Base-by-base conservation (phyloP, 2,329 filamentous ascomycete genomes). In the Diaporthe citriasiana region DNA sequence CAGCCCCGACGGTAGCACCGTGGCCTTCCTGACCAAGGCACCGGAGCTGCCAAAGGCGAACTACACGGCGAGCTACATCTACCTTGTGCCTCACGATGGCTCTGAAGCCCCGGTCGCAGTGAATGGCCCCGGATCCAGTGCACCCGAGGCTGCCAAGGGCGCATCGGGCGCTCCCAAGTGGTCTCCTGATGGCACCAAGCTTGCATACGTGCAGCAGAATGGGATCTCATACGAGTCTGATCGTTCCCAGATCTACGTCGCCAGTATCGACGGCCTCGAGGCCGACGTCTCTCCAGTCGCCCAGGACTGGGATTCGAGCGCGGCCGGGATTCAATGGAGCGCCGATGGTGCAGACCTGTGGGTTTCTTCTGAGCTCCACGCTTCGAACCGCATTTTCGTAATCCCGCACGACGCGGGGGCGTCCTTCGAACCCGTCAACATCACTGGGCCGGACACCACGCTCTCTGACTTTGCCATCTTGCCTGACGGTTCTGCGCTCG, bases 201-300 rank as follows among this genome's bases (percentile, higher is more conserved):
- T 90, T 55, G 90, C 89, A 5, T 93, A 92, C 77, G 80, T 92
- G 69, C 89, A 90, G 77, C 92, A 91, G 90, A 85, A 87, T 74
- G 86, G 86, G 2, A 87, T 89, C 73, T 84, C 86, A 12, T 93
- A 93, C 78, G 91, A 93, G 79, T 81, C 81, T 25, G 81, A 82
- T 69, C 81, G 81, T n/a, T 79, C 77, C 68, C 82, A 81, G 33
- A 63, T 82, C 15, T 82, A 82, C 70, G 76, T 82, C 27, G 81
- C 81, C 51, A 75, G 79, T 42, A 84, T 88, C 2, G 88, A 92
- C 78, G 86, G 88, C 77, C 82, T 83, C 4, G 79, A 87, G 59
- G 88, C 87, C 74, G 79, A 82, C 42, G 79, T 82, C 47, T 80
- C 76, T 19, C 78, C 78, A 1, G 79, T 82, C 25, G 81, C 81